These are phyloP conservation scores for Plantago major DNA, from an alignment of 257 asterid genomes.

Conservation along the genomic window DNA sequence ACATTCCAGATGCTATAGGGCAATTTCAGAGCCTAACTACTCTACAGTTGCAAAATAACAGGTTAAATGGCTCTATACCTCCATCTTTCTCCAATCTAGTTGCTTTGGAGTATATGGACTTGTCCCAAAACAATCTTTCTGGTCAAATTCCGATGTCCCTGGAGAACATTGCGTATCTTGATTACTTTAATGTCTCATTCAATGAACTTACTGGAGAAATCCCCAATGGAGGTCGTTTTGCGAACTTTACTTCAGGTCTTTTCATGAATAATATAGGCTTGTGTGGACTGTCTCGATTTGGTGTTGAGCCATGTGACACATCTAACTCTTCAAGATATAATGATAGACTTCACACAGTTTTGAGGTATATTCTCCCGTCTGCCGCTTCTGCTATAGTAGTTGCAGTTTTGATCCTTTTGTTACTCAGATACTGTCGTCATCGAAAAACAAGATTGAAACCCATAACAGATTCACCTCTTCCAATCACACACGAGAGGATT, in stretches of 20 bases:
- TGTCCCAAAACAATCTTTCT: conserved; percentile 5
- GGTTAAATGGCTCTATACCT: conserved; percentile 22
- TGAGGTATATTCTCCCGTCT: background rate
- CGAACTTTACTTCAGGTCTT: conserved; percentile 1
- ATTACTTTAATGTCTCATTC: conserved; percentile 9
- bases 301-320: background rate
- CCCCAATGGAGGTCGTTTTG: conserved; percentile 5
- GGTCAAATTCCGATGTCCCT: conserved; percentile 2
- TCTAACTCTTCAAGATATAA: background rate
- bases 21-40: conserved; percentile 14
- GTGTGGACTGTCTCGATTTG: conserved; percentile 7
- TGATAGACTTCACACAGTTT: background rate
- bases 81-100: conserved; percentile 8
- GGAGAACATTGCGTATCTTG: conserved; percentile 1
- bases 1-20: conserved; percentile 19
- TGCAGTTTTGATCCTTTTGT: background rate
- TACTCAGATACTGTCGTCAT: background rate
- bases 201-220: conserved; percentile 9
- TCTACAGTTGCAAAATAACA: conserved; percentile 19
- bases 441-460: background rate
- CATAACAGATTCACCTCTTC: background rate
- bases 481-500: background rate
- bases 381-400: background rate
- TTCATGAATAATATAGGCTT: conserved; percentile 2
- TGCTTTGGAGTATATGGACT: conserved; percentile 2